Percentiles rank a stretch among this genome's conserved stretches.
These are phyloP conservation scores for Nitzschia sp. DNA, from an alignment of 108 stramenopile species.

Conservation along the genomic window DNA sequence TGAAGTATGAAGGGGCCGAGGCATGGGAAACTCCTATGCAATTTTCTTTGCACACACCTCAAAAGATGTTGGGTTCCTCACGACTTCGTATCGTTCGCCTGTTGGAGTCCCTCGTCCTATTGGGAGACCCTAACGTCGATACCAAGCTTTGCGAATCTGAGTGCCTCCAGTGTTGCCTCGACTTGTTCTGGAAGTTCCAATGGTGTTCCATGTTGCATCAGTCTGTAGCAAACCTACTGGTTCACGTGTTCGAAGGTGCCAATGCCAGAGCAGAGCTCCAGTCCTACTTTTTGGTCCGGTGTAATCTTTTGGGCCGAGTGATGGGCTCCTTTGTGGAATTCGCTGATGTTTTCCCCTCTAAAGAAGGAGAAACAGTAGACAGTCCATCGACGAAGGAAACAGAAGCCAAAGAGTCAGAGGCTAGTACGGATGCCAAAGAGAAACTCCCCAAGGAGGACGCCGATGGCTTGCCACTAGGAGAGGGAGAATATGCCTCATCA, in stretches of 20 bases:
- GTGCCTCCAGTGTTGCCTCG: conserved; percentile 77
- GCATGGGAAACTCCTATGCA: conserved; percentile 67
- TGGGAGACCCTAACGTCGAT: conserved; percentile 71
- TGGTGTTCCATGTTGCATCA: conserved; percentile 95
- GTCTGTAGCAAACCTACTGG: conserved; percentile 88
- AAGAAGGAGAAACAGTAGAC: neutral
- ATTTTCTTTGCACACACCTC: conserved; percentile 52
- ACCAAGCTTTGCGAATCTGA: conserved; percentile 58
- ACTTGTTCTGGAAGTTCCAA: conserved; percentile 93
- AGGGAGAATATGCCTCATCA: neutral
- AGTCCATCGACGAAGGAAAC: neutral
- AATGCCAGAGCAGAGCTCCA: conserved; percentile 75
- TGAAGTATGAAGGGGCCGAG: conserved; percentile 52
- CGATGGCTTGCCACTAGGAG: neutral
- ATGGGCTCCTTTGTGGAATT: conserved; percentile 76
- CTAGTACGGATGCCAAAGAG: neutral
- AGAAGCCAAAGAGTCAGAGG: neutral
- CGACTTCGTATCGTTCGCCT: conserved; percentile 80
- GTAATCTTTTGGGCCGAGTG: conserved; percentile 78
- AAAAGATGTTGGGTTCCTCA: conserved; percentile 68
- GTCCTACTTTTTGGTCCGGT: conserved; percentile 74
- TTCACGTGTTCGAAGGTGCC: conserved; percentile 86
- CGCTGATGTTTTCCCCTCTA: neutral
- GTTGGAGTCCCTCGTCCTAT: conserved; percentile 78
- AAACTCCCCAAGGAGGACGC: conserved; percentile 1